A percentile compares a stretch with the other conserved stretches of the same genome.
These are phyloP conservation scores for Chaetomium cochliodes DNA, from an alignment of 495 filamentous ascomycete genomes.

Conservation along the genomic window DNA sequence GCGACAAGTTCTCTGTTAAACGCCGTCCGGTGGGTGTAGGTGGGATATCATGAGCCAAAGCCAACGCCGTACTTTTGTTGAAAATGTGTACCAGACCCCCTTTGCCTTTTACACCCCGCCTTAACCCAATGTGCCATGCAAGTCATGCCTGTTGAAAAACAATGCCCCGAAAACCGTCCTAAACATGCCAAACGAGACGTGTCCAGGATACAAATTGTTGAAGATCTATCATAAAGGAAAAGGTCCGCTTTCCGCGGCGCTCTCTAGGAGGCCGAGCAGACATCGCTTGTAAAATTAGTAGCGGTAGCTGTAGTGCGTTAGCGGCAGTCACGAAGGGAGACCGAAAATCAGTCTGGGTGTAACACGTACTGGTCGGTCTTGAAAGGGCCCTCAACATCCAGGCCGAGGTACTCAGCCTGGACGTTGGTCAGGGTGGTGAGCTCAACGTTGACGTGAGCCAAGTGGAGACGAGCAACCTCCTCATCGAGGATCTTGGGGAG, in stretches of 20 bases:
- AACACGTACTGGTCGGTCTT: constrained; percentile 75
- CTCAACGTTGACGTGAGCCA: constrained; percentile 93
- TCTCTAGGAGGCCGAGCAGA: constrained; percentile 18
- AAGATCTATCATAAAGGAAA: constrained; percentile 28
- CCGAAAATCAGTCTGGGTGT: neutral
- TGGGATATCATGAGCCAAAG: constrained; percentile 51
- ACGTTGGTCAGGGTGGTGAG: constrained; percentile 76
- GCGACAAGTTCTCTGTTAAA: constrained; percentile 32
- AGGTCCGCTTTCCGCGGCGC: constrained; percentile 19
- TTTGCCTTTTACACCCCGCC: constrained; percentile 43
- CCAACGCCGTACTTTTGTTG: constrained; percentile 56
- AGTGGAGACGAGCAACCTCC: constrained; percentile 91
- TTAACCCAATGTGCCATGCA: constrained; percentile 46
- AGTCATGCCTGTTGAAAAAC: constrained; percentile 53
- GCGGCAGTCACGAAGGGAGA: constrained; percentile 13
- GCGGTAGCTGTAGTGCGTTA: constrained; percentile 53
- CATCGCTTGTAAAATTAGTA: constrained; percentile 46
- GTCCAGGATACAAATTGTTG: constrained; percentile 31
- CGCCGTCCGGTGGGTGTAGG: constrained; percentile 37
- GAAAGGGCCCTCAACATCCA: constrained; percentile 82
- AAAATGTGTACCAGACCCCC: constrained; percentile 53
- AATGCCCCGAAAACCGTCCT: constrained; percentile 29
- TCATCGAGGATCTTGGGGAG: constrained; percentile 98
- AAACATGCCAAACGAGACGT: constrained; percentile 31
- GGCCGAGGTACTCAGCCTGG: constrained; percentile 91